A percentile compares a stretch with the other conserved stretches of the same genome.
Conservation (phyloP, 257 asterid species). For the Linaria vulgaris region DNA sequence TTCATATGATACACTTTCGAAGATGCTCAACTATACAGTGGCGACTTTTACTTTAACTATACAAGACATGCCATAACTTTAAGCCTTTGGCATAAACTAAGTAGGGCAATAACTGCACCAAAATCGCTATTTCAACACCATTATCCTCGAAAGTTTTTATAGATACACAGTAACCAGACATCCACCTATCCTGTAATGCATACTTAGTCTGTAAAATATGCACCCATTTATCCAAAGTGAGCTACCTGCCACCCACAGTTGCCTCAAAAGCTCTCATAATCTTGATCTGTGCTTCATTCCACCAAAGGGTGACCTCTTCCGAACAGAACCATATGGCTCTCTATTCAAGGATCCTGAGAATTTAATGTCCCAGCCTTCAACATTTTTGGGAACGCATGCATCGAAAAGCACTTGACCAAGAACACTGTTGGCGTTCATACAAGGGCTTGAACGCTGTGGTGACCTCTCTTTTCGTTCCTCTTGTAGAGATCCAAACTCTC, state of each 20-base stretch:
- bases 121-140: conserved; percentile 1
- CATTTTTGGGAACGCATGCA: conserved; percentile 80
- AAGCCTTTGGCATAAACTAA: not conserved
- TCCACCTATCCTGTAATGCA: conserved; percentile 7
- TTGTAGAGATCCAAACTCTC: conserved; percentile 38
- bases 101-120: conserved; percentile 15
- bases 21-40: conserved; percentile 10
- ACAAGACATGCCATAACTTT: conserved; percentile 17
- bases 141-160: not conserved
- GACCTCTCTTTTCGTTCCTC: conserved; percentile 55
- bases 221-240: not conserved
- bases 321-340: conserved; percentile 60
- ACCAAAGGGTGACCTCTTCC: conserved; percentile 50
- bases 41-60: conserved; percentile 12
- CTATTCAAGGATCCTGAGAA: conserved; percentile 70
- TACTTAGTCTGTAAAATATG: not conserved
- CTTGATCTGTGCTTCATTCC: conserved; percentile 59
- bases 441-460: conserved; percentile 47
- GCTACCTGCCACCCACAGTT: conserved; percentile 2
- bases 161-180: not conserved
- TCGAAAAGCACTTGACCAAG: conserved; percentile 83
- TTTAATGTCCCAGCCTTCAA: conserved; percentile 90
- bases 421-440: conserved; percentile 63
- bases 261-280: conserved; percentile 42
- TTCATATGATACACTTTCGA: not conserved